Base-by-base conservation (phyloP, 1,284 basidiomycete species). In the Microbotryum silenes-acaulis region DNA sequence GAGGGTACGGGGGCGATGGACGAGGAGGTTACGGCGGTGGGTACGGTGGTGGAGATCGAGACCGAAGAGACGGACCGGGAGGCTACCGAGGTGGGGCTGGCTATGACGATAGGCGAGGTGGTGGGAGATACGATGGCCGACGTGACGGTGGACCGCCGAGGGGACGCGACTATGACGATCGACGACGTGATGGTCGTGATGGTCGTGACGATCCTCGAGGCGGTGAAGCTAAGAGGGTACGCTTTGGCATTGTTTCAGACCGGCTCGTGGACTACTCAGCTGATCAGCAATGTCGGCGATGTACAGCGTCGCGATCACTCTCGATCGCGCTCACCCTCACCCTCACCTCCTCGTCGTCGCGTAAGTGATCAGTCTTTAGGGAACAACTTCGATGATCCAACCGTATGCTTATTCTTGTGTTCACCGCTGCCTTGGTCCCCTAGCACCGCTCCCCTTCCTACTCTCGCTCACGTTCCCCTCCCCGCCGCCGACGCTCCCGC, bases 31-130 rank as follows among this genome's bases (percentile, higher is more conserved):
- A 48, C 51, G 76, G 79, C 61, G 72, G 75, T 55, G 75, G 79
- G 33, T 75, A 78, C 74, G 77, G 79, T 31, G 67, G 74, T 52
- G 64, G 80, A 61, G 76, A 78, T 56, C 77, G 79, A 54, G 74
- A 76, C 44, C 69, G 79, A 61, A 68, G 74, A 33, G 72, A 78
- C 54, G 78, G 77, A 33, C 71, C 75, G 5, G 56, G 67, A 51
- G 31, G 70, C 55, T 31, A 53, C 45, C 64, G 66, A 65, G 65
- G 54, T 57, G 52, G 51, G 21, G 44, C 52, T 9, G 57, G 45
- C 3, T 31, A 56, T 31, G 25, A 56, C n/a, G 31, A 51, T 4
- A 60, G 49, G 56, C 54, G 60, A 21, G 48, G 53, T 18, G 57
- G 65, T 14, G 59, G 55, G 21, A 1, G 53, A 48, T 57, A 62